Conservation (phyloP, 2,329 filamentous ascomycete genomes). For the Ophiosphaerella herpotricha region DNA sequence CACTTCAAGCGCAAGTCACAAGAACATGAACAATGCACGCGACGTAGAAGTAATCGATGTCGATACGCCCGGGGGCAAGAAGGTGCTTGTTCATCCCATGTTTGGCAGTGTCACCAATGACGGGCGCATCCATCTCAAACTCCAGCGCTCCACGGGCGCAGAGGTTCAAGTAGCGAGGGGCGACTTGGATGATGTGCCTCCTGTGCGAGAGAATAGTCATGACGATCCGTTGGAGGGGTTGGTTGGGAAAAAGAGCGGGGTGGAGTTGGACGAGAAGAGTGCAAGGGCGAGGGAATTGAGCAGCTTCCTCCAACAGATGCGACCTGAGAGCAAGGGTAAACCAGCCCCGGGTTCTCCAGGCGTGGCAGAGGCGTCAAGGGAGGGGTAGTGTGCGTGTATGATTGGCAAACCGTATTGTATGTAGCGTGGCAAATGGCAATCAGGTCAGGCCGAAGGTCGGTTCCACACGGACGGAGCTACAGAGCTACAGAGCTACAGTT, state of each 20-base stretch:
- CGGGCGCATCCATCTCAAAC: slow-evolving; percentile 36
- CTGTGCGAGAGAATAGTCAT: slow-evolving; percentile 12
- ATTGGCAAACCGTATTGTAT: slow-evolving; percentile 6
- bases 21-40: slow-evolving; percentile 5
- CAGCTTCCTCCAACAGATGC: slow-evolving; percentile 12
- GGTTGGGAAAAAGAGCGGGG: slow-evolving; percentile 13
- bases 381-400: slow-evolving; percentile 1
- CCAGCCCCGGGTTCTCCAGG: slow-evolving; percentile 5
- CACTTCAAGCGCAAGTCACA: slow-evolving; percentile 26
- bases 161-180: slow-evolving; percentile 32
- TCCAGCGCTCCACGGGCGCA: slow-evolving; percentile 22
- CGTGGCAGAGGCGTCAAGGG: slow-evolving; percentile 7
- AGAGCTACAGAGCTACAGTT: too few relatives aligned
- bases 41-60: slow-evolving; percentile 48
- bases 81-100: slow-evolving; percentile 56
- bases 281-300: slow-evolving; percentile 17
- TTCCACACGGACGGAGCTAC: too few relatives aligned
- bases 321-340: slow-evolving; percentile 4
- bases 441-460: neutral
- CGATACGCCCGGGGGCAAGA: slow-evolving; percentile 54
- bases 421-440: neutral
- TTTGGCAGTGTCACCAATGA: slow-evolving; percentile 43
- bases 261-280: slow-evolving; percentile 29
- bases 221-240: slow-evolving; percentile 13
- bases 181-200: slow-evolving; percentile 31